Base-by-base conservation (phyloP, 1,284 basidiomycete species). In the Ceratobasidium sp. region DNA sequence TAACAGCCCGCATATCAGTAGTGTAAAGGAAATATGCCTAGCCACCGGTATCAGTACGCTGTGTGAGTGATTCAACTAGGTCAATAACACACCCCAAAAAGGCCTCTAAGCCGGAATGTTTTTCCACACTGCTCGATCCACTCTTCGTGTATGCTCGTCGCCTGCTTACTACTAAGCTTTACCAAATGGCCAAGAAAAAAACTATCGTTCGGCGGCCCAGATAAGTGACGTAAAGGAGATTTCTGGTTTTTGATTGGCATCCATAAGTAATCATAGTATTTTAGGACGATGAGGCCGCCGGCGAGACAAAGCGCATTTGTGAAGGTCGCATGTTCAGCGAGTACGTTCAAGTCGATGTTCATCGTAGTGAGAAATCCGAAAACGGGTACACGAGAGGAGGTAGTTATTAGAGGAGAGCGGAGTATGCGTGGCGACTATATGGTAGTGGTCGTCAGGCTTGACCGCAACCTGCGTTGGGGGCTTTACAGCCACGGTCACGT, bases 171-270 rank as follows among this genome's bases (percentile, higher is more conserved):
- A 15, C 57, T 3, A 7, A 76, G 24, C n/a, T 24, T 74, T 6
- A 60, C 4, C 17, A 74, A 63, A 50, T 76, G 72, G 7, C 75
- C 75, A 41, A 74, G 60, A 9, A 76, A 33, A 19, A 53, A 33
- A 44, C 48, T 64, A 22, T 74, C 69, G 47, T 60, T 60, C n/a
- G 29, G 11, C 6, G 69, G 69, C 1, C 69, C 69, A 11, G 24
- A 27, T 47, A 72, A 62, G 19, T 53, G 44, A 5, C 69, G 44
- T 41, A 72, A 57, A 14, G 69, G 69, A n/a, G 69, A 47, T 22
- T 57, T 17, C 57, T 29, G 47, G 19, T n/a, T 50, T 24, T 48
- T 19, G 45, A 72, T 60, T 6, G 57, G 69, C 45, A 36, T 31
- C 29, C 48, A 57, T 9, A 72, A 29, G 9, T 51, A 47, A 14